Evolutionary conservation across 2,329 filamentous ascomycete species (phyloP), one percentile per base, ranked within the genome.

Genomic region (Didymosphaeria variabile): DNA sequence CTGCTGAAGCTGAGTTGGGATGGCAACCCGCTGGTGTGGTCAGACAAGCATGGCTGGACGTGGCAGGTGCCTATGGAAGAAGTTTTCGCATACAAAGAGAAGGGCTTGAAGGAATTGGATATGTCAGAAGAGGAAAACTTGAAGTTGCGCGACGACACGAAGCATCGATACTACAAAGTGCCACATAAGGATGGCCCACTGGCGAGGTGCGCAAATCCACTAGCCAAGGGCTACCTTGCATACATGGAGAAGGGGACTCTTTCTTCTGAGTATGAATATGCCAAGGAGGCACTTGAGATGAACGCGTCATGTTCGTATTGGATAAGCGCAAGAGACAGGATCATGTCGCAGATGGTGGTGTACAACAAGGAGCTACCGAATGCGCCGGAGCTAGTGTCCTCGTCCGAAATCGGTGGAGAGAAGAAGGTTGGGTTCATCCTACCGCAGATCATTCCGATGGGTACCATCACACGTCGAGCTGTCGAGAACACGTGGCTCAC

Each of bases 401-500:
- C 74, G 1, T 72, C 70, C 21, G 57, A 62, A 29, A 58, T 57
- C 36, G 60, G 70, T 44, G 38, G 65, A 69, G 60, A 67, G 42
- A 63, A 68, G 46, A 58, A 69, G 69, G 71, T 86, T n/a, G 95
- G 95, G 1, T 97, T 92, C 72, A 99, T 99, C 63, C 79, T 99
- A 21, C 95, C 95, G 0, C 95, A 99, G 72, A 84, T 99, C 61
- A 97, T 99, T 58, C 95, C 95, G 0, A 99, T 99, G 95, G 95
- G 95, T 17, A 99, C 96, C 7, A 92, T 99, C 65, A 99, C 95
- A 2, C 87, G 95, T 55, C 87, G 95, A 73, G 92, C 94, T 0
- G 95, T 99, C 7, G 95, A 99, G 72, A 98, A 97, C 66, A 99
- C 95, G 0, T 99, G 96, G 95, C 86, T 99, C 50, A 99, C 95